phyloP scores from a whole-genome alignment of 441 rosid species.

The Adansonia gregorii region DNA sequence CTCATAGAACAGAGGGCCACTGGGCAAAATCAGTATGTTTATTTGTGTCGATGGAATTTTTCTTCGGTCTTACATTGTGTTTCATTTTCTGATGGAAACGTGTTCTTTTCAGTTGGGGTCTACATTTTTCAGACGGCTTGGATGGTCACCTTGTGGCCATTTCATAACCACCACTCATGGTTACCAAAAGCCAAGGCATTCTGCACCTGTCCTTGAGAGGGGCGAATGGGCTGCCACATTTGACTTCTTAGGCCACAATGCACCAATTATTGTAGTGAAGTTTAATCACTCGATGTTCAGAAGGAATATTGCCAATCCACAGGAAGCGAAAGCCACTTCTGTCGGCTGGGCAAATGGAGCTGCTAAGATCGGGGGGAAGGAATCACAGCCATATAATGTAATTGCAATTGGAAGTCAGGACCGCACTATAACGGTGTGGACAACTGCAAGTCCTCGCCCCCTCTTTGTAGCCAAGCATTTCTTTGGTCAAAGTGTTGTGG shows the following conservation, averaged over 20 bases:
- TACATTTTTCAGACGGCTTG: constrained; percentile 97
- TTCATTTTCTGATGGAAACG: constrained; percentile 30
- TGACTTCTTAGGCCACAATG: constrained; percentile 97
- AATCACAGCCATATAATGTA: constrained; percentile 81
- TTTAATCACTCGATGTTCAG: constrained; percentile 94
- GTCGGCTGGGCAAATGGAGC: constrained; percentile 89
- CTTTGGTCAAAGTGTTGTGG: constrained; percentile 95
- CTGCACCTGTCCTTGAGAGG: constrained; percentile 97
- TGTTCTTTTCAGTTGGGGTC: constrained; percentile 81
- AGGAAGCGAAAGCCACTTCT: constrained; percentile 58
- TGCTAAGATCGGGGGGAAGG: constrained; percentile 77
- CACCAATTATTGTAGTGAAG: constrained; percentile 90
- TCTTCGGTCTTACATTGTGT: constrained; percentile 17
- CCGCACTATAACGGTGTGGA: constrained; percentile 98
- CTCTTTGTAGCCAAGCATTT: constrained; percentile 97
- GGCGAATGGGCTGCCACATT: constrained; percentile 98
- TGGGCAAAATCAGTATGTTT: constrained; percentile 93
- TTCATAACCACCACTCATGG: constrained; percentile 97
- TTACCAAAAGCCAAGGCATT: constrained; percentile 98
- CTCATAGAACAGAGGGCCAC: constrained; percentile 91
- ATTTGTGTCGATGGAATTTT: constrained; percentile 17
- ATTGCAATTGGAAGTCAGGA: constrained; percentile 99
- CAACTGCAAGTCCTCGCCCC: constrained; percentile 94
- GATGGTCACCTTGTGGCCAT: constrained; percentile 99
- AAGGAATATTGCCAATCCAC: constrained; percentile 50